phyloP scores from a whole-genome alignment of 192 early-diverging fungal genomes.

The Coemansia sp. region DNA sequence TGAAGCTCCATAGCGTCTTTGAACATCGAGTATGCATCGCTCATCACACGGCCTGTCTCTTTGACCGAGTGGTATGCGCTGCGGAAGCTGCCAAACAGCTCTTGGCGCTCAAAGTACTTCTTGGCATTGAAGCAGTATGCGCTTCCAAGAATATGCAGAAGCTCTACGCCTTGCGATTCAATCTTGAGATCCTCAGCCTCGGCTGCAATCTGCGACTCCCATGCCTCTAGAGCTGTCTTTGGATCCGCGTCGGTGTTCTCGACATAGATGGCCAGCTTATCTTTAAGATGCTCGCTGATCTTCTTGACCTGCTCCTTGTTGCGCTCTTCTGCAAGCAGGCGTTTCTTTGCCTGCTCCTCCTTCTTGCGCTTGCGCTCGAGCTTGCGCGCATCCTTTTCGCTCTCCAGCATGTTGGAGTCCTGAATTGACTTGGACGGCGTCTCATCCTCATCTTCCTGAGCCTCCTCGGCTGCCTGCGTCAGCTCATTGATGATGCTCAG shows the following conservation, averaged over 20 bases:
- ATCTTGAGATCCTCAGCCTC: conserved; percentile 87
- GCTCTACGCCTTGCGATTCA: conserved; percentile 90
- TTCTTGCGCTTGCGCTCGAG: conserved; percentile 60
- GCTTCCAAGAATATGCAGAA: conserved; percentile 90
- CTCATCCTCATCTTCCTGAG: conserved; percentile 55
- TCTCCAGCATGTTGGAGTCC: conserved; percentile 19
- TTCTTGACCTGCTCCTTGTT: conserved; percentile 59
- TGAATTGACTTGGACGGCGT: conserved; percentile 37
- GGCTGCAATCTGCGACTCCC: conserved; percentile 63
- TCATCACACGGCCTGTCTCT: conserved; percentile 90
- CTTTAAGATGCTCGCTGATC: conserved; percentile 67
- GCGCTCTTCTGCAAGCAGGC: conserved; percentile 60
- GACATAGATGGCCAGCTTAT: conserved; percentile 78
- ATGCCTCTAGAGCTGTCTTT: conserved; percentile 59
- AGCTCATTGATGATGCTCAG: conserved; percentile 95
- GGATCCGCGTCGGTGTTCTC: conserved; percentile 58
- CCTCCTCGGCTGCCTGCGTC: conserved; percentile 71
- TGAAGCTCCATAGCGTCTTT: conserved; percentile 92
- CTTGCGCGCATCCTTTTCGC: conserved; percentile 45
- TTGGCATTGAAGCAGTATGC: conserved; percentile 86
- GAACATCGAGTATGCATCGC: conserved; percentile 87
- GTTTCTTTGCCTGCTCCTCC: conserved; percentile 59
- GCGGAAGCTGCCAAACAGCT: conserved; percentile 69
- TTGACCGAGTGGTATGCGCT: conserved; percentile 67
- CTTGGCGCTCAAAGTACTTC: conserved; percentile 70